Conservation (phyloP, 2,329 filamentous ascomycete genomes). For the Cercospora brassicicola region DNA sequence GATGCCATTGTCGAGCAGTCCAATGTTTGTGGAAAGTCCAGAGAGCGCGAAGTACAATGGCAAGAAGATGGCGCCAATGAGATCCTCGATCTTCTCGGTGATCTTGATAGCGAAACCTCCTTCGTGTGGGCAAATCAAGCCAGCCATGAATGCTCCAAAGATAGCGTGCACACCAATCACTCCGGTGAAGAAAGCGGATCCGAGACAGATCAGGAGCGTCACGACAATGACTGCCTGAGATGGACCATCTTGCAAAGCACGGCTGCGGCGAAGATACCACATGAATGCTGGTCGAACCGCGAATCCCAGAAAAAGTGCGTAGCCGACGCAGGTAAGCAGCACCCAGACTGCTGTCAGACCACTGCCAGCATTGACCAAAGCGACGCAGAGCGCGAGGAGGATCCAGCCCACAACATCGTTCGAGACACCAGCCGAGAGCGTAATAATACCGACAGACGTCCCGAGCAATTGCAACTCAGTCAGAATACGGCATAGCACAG, state of each 20-base stretch:
- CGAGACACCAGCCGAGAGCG: constrained; percentile 84
- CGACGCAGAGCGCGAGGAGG: constrained; percentile 86
- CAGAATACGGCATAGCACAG: constrained; percentile 88
- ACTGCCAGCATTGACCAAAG: constrained; percentile 81
- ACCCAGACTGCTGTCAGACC: constrained; percentile 85
- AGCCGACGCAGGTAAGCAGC: constrained; percentile 72
- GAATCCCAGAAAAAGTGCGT: constrained; percentile 72
- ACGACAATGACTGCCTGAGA: constrained; percentile 80
- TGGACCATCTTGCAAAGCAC: constrained; percentile 82
- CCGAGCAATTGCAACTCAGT: constrained; percentile 83
- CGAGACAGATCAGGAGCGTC: constrained; percentile 75
- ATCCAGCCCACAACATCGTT: constrained; percentile 94
- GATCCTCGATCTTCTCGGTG: constrained; percentile 91
- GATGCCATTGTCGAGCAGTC: constrained; percentile 74
- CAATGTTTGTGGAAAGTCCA: constrained; percentile 82
- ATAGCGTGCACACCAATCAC: constrained; percentile 93
- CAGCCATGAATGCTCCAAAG: constrained; percentile 88
- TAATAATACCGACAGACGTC: constrained; percentile 82
- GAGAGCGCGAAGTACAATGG: constrained; percentile 93
- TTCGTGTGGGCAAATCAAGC: constrained; percentile 85
- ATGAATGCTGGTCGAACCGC: constrained; percentile 72
- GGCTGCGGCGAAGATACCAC: constrained; percentile 70
- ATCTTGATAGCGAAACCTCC: constrained; percentile 87
- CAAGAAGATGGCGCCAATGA: constrained; percentile 78
- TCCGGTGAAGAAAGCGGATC: constrained; percentile 81